Evolutionary conservation across 345 rosid species (phyloP).

Genomic region (Combretum micranthum): DNA sequence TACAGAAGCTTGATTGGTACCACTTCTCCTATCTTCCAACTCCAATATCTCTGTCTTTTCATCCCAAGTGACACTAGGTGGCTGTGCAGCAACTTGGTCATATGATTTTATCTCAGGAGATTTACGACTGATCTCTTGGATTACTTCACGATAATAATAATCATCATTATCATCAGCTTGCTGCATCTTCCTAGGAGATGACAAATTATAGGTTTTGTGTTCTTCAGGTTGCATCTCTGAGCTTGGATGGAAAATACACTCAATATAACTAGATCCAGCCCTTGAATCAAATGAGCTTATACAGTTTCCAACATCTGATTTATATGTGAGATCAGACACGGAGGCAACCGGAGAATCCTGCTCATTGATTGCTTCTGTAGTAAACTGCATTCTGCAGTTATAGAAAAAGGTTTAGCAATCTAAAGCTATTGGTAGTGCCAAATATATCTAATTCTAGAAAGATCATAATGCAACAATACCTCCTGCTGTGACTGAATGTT

Average conservation of each 20-base stretch:
- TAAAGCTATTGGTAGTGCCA: no score
- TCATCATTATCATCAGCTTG: slow-evolving; percentile 35
- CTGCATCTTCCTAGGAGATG: slow-evolving; percentile 32
- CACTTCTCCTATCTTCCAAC: slow-evolving; percentile 22
- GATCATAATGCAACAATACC: slow-evolving; percentile 33
- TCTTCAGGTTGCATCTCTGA: slow-evolving; percentile 43
- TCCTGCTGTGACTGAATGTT: slow-evolving; percentile 37
- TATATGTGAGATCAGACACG: slow-evolving; percentile 36
- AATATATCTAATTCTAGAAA: no score
- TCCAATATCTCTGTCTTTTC: slow-evolving; percentile 72
- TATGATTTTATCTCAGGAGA: slow-evolving; percentile 28
- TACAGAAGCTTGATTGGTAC: slow-evolving; percentile 25
- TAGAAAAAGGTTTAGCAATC: slow-evolving; percentile 8
- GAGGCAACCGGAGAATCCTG: slow-evolving; percentile 31
- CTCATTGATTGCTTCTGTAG: slow-evolving; percentile 38
- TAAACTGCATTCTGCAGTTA: slow-evolving; percentile 47
- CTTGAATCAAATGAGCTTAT: slow-evolving; percentile 53
- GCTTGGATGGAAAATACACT: slow-evolving; percentile 36
- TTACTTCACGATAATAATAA: slow-evolving; percentile 29
- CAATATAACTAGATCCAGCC: slow-evolving; percentile 53
- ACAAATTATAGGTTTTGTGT: slow-evolving; percentile 27
- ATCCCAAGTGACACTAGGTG: slow-evolving; percentile 66
- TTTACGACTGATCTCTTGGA: slow-evolving; percentile 22
- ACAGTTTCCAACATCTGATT: slow-evolving; percentile 42
- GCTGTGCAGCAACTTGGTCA: slow-evolving; percentile 28